These are phyloP conservation scores for Suhomyces bokatorum DNA, from an alignment of 1,139 yeast species.

Conservation along the genomic window DNA sequence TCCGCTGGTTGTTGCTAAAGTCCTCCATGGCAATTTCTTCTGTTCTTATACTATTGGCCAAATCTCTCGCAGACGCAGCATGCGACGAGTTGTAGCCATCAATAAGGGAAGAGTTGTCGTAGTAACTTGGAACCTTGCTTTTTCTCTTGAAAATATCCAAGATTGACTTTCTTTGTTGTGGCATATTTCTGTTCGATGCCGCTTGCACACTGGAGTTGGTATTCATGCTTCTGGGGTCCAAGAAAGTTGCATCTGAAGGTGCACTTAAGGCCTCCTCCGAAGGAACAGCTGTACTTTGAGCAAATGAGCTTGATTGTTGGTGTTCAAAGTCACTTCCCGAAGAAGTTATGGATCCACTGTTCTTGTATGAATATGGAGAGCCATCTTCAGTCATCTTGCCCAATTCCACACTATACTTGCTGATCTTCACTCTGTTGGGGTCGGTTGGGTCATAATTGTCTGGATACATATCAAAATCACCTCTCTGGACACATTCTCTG, in stretches of 20 bases:
- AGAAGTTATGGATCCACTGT: constrained; percentile 11
- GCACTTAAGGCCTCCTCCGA: not conserved
- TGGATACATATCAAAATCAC: constrained; percentile 61
- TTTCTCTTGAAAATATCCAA: constrained; percentile 31
- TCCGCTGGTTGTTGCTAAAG: constrained; percentile 30
- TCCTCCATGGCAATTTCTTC: constrained; percentile 55
- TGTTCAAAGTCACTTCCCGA: constrained; percentile 20
- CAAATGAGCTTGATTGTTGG: constrained; percentile 9
- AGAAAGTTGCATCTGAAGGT: not conserved
- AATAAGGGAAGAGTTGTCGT: constrained; percentile 34
- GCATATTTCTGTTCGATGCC: constrained; percentile 1
- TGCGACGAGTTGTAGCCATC: constrained; percentile 27
- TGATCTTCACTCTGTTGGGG: constrained; percentile 42
- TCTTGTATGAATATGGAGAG: constrained; percentile 10
- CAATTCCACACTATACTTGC: constrained; percentile 22
- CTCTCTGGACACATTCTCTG: constrained; percentile 68
- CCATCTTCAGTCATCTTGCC: constrained; percentile 4
- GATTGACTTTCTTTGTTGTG: constrained; percentile 24
- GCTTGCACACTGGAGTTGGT: constrained; percentile 2
- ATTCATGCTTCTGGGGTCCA: constrained; percentile 5
- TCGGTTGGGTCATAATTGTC: constrained; percentile 67
- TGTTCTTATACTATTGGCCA: constrained; percentile 28
- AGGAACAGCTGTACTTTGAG: constrained; percentile 9
- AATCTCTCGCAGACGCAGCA: constrained; percentile 11
- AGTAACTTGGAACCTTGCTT: constrained; percentile 25